Evolutionary conservation across 2,329 filamentous ascomycete genomes (phyloP), one percentile per base, ranked within the genome.

Genomic region (Colletotrichum aenigma): DNA sequence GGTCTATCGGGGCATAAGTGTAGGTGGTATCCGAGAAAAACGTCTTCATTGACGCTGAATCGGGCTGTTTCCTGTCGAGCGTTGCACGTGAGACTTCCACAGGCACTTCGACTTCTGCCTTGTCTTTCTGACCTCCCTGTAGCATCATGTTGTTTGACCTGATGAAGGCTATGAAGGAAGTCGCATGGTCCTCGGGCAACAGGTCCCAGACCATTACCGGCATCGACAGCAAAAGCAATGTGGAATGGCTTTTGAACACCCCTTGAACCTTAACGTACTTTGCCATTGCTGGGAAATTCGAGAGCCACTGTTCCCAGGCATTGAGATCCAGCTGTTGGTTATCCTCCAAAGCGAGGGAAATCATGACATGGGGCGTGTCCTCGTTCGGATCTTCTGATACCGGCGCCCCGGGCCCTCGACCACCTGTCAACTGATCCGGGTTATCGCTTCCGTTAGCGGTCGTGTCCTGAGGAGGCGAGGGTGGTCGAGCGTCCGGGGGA

Each of bases 211-310:
- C 84, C 82, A 89, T 89, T 13, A 92, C 88, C 0, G 91, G 91
- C 80, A 92, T 84, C 0, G 91, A 92, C 4, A 92, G 81, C 8
- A 92, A 81, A 7, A 92, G 85, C 56, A 92, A 82, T 0, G 89
- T 92, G 1, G 91, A 92, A 78, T 92, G 89, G 66, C 90, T 92
- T 79, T 91, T 91, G 81, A 92, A 92, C 1, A 91, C 87, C 10
- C 90, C 90, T 78, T 92, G 90, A 7, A 92, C 87, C 78, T 91
- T 91, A 81, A 91, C 90, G 77, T 91, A 89, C 78, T 89, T 91
- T 56, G 90, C 90, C 71, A 92, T 83, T 4, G 89, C 88, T 1
- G 91, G 90, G 76, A 92, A 91, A 21, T 85, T 86, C 32, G 85
- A 82, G 4, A 92, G 84, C 90, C 90, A 92, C 70, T 88, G 86